phyloP scores from a whole-genome alignment of 768 basidiomycete species.

The Pisolithus tinctorius region DNA sequence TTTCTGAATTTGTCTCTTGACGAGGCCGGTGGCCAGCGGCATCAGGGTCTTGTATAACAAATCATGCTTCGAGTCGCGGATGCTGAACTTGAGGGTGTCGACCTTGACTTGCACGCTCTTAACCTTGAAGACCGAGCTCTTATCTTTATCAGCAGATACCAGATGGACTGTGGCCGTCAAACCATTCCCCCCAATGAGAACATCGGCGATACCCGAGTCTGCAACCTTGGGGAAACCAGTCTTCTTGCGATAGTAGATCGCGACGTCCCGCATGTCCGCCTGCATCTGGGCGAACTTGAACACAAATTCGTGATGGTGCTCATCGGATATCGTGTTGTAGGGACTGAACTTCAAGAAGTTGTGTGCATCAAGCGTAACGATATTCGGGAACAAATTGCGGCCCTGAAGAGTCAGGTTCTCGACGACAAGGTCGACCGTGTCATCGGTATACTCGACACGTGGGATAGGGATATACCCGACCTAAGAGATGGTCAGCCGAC shows the following conservation, averaged over 20 bases:
- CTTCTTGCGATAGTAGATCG: slow-evolving; percentile 88
- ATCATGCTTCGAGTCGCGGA: slow-evolving; percentile 90
- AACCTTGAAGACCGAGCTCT: slow-evolving; percentile 66
- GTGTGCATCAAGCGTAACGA: slow-evolving; percentile 65
- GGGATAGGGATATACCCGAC: slow-evolving; percentile 86
- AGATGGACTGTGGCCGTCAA: slow-evolving; percentile 61
- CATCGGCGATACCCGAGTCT: slow-evolving; percentile 83
- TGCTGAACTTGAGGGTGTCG: slow-evolving; percentile 78
- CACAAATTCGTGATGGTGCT: slow-evolving; percentile 64
- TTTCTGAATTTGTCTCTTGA: slow-evolving; percentile 65
- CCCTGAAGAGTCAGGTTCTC: slow-evolving; percentile 90
- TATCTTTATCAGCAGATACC: slow-evolving; percentile 55
- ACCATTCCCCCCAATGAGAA: slow-evolving; percentile 78
- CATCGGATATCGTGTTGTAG: slow-evolving; percentile 50
- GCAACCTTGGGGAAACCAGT: slow-evolving; percentile 70
- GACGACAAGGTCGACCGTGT: slow-evolving; percentile 78
- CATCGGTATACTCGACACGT: slow-evolving; percentile 89
- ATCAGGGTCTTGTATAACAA: slow-evolving; percentile 79
- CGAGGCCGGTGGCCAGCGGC: slow-evolving; percentile 71
- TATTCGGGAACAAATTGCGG: slow-evolving; percentile 82
- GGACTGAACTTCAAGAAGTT: slow-evolving; percentile 86
- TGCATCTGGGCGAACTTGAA: slow-evolving; percentile 82
- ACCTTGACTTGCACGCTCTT: slow-evolving; percentile 72
- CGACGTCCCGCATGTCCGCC: slow-evolving; percentile 88
- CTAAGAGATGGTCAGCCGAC: slow-evolving; percentile 23